Conservation (phyloP, 2,329 filamentous ascomycete genomes). For the Exophiala oligosperma region DNA sequence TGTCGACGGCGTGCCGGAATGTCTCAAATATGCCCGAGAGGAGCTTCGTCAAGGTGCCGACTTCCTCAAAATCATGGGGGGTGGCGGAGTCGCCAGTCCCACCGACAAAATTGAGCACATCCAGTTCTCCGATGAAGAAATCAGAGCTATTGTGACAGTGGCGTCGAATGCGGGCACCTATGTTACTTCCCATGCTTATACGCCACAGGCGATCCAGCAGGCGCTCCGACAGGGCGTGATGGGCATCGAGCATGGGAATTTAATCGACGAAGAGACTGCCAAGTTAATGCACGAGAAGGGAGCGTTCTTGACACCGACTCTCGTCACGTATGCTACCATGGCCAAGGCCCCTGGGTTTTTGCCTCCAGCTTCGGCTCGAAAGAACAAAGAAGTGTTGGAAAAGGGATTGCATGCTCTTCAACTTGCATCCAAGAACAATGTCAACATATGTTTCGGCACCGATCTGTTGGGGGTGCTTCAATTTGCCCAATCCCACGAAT, state of each 20-base stretch:
- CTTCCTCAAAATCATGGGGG: slow-evolving; percentile 64
- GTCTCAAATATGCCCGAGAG: slow-evolving; percentile 53
- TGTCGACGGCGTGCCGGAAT: slow-evolving; percentile 57
- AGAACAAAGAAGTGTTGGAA: slow-evolving; percentile 53
- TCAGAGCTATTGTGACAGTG: slow-evolving; percentile 54
- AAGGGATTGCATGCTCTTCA: slow-evolving; percentile 49
- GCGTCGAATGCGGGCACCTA: slow-evolving; percentile 52
- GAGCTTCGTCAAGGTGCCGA: slow-evolving; percentile 58
- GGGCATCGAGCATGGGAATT: slow-evolving; percentile 57
- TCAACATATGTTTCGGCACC: slow-evolving; percentile 58
- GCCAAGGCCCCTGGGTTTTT: slow-evolving; percentile 35
- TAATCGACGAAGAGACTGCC: slow-evolving; percentile 48
- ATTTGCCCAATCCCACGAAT: slow-evolving; percentile 51
- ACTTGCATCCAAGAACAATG: slow-evolving; percentile 53
- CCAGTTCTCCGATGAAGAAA: slow-evolving; percentile 60
- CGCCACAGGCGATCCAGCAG: slow-evolving; percentile 54
- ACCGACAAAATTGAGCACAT: slow-evolving; percentile 55
- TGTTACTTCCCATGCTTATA: slow-evolving; percentile 62
- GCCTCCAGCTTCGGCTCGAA: slow-evolving; percentile 44
- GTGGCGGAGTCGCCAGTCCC: slow-evolving; percentile 58
- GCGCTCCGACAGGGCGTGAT: slow-evolving; percentile 56
- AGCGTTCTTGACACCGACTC: slow-evolving; percentile 55
- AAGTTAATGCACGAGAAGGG: slow-evolving; percentile 51
- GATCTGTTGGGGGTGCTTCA: slow-evolving; percentile 55
- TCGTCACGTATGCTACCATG: slow-evolving; percentile 48